Base-by-base conservation (phyloP, 441 rosid genomes). In the Dalechampia spathulata region DNA sequence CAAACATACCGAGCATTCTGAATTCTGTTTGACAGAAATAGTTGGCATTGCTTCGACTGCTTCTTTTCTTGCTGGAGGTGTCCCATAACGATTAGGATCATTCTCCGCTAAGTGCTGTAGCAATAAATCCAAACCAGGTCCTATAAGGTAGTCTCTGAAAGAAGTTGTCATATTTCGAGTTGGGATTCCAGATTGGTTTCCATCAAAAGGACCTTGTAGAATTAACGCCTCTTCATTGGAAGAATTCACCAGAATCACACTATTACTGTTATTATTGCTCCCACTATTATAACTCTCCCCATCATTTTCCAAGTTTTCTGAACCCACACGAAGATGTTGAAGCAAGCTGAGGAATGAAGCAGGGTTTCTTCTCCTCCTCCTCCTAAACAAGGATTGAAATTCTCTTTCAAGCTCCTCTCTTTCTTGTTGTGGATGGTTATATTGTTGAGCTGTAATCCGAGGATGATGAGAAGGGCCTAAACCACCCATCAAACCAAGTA, bases 91-190 rank as follows among this genome's bases (percentile, higher is more conserved):
- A 39, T 72, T 83, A 28, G 89, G 77, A 58, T 75, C 81, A 34
- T 84, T 88, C 74, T 83, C 95, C 0, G 85, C 84, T 17, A 91
- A 72, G 72, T 86, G 82, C 57, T 84, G 93, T 48, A 91, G 70
- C 65, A 91, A 16, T 39, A 82, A 69, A 56, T 88, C 94, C 58
- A 86, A 72, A 45, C 90, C 96, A 16, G 93, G 95, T 11, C 91
- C 95, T 0, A 78, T 54, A 27, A 86, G 73, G 69, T 81, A 83
- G 52, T 84, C 86, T 7, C 79, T 82, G 19, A 86, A 40, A 4
- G 77, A 72, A 30, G 62, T 40, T 8, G 65, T 19, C 44, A 69
- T 45, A 38, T 64, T 72, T 0, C 55, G 57, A 21, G 14, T 48
- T 7, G 38, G 58, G 37, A 40, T 60, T 19, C 63, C 73, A 5